phyloP scores from a whole-genome alignment of 163 green algal genomes.

The Chloroidium sp. region DNA sequence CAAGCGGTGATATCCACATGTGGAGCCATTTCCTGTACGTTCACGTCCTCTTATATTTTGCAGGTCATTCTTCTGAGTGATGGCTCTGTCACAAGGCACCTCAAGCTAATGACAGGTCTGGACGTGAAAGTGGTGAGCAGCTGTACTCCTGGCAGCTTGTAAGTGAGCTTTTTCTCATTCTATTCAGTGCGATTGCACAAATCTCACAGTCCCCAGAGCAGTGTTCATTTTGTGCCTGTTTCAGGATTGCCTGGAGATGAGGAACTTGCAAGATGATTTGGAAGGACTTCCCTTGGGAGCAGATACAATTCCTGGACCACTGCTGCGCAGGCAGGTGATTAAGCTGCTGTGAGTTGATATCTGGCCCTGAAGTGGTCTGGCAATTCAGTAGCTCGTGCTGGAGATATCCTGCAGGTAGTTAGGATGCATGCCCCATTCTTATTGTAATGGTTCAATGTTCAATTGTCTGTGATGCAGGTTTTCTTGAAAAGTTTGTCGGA shows the following conservation, averaged over 20 bases:
- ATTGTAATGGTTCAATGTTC: not conserved
- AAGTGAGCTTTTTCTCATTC: not conserved
- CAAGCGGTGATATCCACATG: too few species aligned
- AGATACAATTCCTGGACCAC: slow-evolving; percentile 31
- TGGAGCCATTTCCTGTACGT: too few species aligned
- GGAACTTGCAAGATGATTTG: slow-evolving; percentile 26
- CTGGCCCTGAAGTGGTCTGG: not conserved
- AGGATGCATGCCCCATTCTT: not conserved
- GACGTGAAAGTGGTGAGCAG: slow-evolving; percentile 55
- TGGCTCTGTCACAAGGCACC: slow-evolving; percentile 88
- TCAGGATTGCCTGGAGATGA: slow-evolving; percentile 80
- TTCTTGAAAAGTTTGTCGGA: not conserved
- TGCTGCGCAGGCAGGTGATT: slow-evolving; percentile 68
- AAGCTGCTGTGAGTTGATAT: not conserved
- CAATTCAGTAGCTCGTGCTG: not conserved
- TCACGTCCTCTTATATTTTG: not conserved
- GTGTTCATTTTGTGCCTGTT: not conserved
- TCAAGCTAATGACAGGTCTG: slow-evolving; percentile 76
- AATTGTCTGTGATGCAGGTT: not conserved
- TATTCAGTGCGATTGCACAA: not conserved
- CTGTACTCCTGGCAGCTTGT: not conserved
- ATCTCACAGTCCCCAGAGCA: not conserved
- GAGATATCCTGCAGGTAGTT: not conserved
- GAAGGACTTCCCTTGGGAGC: slow-evolving; percentile 29
- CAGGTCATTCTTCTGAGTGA: slow-evolving; percentile 83